Percentiles rank a stretch among this genome's conserved stretches.
These are phyloP conservation scores for Ceratobasidium sp. DNA, from an alignment of 1,284 basidiomycete species.

Conservation along the genomic window DNA sequence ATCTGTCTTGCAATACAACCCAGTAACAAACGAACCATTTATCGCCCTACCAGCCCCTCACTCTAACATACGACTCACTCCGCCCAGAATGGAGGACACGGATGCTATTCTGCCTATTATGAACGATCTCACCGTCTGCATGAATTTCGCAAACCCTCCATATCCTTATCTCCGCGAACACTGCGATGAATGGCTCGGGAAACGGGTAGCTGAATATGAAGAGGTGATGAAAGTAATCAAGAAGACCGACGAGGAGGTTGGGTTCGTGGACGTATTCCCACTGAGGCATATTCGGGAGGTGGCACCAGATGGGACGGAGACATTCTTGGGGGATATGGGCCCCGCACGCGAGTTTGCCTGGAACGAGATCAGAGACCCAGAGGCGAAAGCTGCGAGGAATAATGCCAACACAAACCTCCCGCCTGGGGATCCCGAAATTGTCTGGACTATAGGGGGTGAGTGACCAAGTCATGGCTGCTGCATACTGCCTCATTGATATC, in stretches of 20 bases:
- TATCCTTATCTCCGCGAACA: conserved; percentile 44
- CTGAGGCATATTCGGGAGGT: conserved; percentile 45
- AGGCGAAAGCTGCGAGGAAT: conserved; percentile 39
- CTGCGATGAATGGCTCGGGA: conserved; percentile 35
- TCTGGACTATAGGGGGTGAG: conserved; percentile 45
- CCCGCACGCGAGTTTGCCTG: conserved; percentile 36
- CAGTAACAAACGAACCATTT: conserved; percentile 43
- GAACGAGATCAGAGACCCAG: conserved; percentile 34
- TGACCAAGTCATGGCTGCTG: background rate
- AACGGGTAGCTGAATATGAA: conserved; percentile 25
- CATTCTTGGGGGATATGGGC: conserved; percentile 43
- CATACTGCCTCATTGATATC: background rate
- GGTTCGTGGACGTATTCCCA: conserved; percentile 33
- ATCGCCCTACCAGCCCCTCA: conserved; percentile 42
- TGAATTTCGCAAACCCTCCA: conserved; percentile 41
- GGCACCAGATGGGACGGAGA: conserved; percentile 40
- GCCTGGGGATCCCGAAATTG: conserved; percentile 41
- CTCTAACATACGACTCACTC: conserved; percentile 44
- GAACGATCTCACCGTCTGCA: conserved; percentile 43
- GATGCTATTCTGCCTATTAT: conserved; percentile 32
- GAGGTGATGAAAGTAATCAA: conserved; percentile 25
- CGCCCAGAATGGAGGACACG: conserved; percentile 41
- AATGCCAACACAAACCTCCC: conserved; percentile 39
- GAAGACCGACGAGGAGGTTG: conserved; percentile 14
- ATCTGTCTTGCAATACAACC: conserved; percentile 32